Percentiles rank a stretch among this genome's conserved stretches.
Conservation (phyloP, 2,329 filamentous ascomycete species). For the Rutstroemia sp. region DNA sequence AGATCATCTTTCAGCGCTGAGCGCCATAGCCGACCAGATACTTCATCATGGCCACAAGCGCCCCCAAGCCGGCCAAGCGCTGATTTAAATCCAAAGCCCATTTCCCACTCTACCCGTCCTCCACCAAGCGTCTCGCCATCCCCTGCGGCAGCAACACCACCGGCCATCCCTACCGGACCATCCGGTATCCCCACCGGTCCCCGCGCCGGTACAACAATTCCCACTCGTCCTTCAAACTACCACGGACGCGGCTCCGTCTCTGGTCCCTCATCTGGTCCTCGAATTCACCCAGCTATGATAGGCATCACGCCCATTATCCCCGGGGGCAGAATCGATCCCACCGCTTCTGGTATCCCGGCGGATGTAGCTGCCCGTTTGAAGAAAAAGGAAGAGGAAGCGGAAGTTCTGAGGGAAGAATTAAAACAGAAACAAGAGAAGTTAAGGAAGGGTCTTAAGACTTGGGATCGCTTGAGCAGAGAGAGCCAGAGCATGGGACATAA, state of each 20-base stretch:
- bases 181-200: slow-evolving; percentile 27
- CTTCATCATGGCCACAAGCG: slow-evolving; percentile 23
- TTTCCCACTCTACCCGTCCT: slow-evolving; percentile 17
- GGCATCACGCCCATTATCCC: slow-evolving; percentile 28
- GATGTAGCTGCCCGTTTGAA: slow-evolving; percentile 25
- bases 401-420: slow-evolving; percentile 24
- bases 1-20: slow-evolving; percentile 26
- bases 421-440: slow-evolving; percentile 28
- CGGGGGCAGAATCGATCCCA: slow-evolving; percentile 27
- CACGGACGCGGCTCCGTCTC: slow-evolving; percentile 11
- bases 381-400: slow-evolving; percentile 29
- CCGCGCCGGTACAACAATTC: slow-evolving; percentile 19
- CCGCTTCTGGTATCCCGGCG: slow-evolving; percentile 23
- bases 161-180: slow-evolving; percentile 23
- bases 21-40: slow-evolving; percentile 22
- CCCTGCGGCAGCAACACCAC: slow-evolving; percentile 16
- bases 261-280: slow-evolving; percentile 17
- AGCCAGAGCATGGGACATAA: slow-evolving; percentile 23
- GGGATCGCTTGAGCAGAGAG: slow-evolving; percentile 27
- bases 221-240: slow-evolving; percentile 24
- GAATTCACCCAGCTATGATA: slow-evolving; percentile 28
- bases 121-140: slow-evolving; percentile 25
- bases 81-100: slow-evolving; percentile 13
- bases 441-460: slow-evolving; percentile 24
- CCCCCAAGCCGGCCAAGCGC: slow-evolving; percentile 17